These are phyloP conservation scores for Clarireedia homoeocarpa DNA, from an alignment of 2,329 filamentous ascomycete species.

Conservation along the genomic window DNA sequence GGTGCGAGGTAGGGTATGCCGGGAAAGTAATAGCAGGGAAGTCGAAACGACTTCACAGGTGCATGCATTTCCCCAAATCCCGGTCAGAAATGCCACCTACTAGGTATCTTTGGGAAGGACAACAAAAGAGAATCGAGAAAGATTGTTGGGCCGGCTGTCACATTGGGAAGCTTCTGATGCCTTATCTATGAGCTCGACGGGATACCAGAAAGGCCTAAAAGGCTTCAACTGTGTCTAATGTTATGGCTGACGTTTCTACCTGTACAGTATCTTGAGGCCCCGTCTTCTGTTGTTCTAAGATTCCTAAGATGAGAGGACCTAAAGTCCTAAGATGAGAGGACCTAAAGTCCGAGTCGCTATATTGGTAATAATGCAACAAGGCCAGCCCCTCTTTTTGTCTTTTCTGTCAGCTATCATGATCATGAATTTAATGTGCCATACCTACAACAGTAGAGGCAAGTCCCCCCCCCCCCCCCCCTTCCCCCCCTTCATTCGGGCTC, in stretches of 20 bases:
- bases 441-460: not conserved
- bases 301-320: no score
- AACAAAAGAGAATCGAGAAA: no score
- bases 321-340: no score
- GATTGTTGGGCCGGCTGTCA: no score
- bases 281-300: no score
- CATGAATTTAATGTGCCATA: not conserved
- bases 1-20: not conserved
- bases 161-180: no score
- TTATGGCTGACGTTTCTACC: no score
- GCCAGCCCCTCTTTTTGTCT: not conserved
- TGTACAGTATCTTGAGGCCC: no score
- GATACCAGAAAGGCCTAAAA: no score
- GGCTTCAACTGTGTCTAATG: no score
- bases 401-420: not conserved
- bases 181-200: no score
- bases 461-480: not conserved
- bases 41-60: conserved; percentile 2
- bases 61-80: conserved; percentile 1
- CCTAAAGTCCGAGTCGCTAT: not conserved
- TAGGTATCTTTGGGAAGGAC: no score
- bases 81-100: not conserved
- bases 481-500: not conserved
- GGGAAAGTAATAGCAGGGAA: conserved; percentile 5
- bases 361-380: conserved; percentile 1